phyloP scores from a whole-genome alignment of 768 basidiomycete genomes.

The Chalciporus piperatus region DNA sequence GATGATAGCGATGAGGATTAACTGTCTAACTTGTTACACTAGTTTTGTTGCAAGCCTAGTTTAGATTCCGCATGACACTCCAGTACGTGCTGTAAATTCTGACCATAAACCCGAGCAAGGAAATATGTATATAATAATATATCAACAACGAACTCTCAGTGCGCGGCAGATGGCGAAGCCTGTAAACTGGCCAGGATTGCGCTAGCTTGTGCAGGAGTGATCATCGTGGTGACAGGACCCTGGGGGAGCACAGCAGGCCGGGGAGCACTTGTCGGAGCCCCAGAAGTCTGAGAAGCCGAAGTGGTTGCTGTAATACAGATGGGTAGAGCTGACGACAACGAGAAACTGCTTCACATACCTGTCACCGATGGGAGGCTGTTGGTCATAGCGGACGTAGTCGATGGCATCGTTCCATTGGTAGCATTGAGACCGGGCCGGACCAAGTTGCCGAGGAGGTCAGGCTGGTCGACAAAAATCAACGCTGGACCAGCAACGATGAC shows the following conservation, averaged over 20 bases:
- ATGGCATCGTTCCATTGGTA: neutral
- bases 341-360: neutral
- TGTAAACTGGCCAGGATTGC: constrained; percentile 34
- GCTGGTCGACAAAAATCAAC: constrained; percentile 57
- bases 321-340: constrained; percentile 3
- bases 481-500: constrained; percentile 67
- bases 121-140: too few species aligned
- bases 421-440: constrained; percentile 32
- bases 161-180: neutral
- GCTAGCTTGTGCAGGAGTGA: constrained; percentile 25
- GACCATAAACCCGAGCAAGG: neutral
- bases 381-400: neutral
- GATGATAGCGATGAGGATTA: constrained; percentile 55
- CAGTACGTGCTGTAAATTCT: neutral
- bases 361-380: neutral
- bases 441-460: constrained; percentile 50
- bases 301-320: constrained; percentile 9
- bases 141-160: neutral
- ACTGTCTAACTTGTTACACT: constrained; percentile 7
- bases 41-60: constrained; percentile 2
- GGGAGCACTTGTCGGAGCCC: constrained; percentile 18
- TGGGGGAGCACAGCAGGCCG: constrained; percentile 19
- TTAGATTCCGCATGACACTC: constrained; percentile 5
- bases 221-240: constrained; percentile 14
- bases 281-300: constrained; percentile 24